phyloP scores from a whole-genome alignment of 2,329 filamentous ascomycete genomes.

The Ophiobolus disseminans region DNA sequence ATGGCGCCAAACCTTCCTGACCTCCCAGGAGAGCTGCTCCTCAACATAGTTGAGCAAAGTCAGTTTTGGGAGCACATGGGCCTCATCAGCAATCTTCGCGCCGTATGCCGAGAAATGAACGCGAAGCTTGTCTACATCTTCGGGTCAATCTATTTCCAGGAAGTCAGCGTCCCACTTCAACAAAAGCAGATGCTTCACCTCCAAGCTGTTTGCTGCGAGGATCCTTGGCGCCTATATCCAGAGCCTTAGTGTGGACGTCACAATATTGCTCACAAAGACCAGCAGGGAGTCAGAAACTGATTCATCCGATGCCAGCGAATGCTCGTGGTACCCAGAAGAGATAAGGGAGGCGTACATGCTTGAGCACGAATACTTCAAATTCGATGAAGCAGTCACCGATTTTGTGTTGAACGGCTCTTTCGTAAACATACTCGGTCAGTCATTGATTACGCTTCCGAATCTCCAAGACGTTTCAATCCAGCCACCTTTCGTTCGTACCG shows the following conservation, averaged over 20 bases:
- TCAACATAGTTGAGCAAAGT: constrained; percentile 1
- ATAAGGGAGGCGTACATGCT: not conserved
- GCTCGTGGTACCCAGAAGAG: not conserved
- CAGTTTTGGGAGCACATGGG: constrained; percentile 1
- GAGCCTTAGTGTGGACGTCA: not conserved
- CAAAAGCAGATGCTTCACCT: not conserved
- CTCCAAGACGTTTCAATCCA: constrained; percentile 3
- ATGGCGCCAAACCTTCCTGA: not conserved
- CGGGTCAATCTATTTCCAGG: not conserved
- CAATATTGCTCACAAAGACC: not conserved
- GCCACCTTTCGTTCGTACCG: too few species aligned
- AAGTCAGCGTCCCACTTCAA: not conserved
- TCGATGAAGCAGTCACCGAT: not conserved
- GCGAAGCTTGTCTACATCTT: not conserved
- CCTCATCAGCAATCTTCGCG: not conserved
- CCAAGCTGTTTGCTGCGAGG: not conserved
- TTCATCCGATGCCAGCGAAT: not conserved
- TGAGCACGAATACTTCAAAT: not conserved
- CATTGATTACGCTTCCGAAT: not conserved
- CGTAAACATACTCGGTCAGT: not conserved
- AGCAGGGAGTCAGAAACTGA: not conserved
- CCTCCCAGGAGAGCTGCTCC: not conserved
- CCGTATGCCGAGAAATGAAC: not conserved
- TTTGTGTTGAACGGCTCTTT: not conserved
- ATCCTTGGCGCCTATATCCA: not conserved